Conservation (phyloP, 352 stramenopile species). For the Pythium apleroticum region DNA sequence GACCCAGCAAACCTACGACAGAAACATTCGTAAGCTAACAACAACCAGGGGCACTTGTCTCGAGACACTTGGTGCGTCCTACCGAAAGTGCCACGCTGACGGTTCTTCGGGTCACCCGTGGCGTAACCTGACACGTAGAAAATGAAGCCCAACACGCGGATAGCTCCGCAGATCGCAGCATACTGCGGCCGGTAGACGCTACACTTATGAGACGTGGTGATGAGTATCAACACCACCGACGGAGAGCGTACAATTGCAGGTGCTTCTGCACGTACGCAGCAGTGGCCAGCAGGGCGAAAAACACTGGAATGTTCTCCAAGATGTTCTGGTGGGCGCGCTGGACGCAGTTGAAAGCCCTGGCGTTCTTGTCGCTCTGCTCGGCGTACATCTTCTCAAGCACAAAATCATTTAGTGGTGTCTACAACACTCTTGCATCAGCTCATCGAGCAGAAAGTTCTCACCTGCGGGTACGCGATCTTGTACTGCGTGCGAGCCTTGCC, state of each 20-base stretch:
- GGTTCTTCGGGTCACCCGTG: slow-evolving; percentile 60
- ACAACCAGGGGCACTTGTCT: no score
- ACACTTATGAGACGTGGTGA: not conserved
- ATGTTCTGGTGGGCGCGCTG: slow-evolving; percentile 92
- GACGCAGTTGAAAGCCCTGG: slow-evolving; percentile 90
- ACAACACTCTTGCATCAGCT: no score
- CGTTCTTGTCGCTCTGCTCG: slow-evolving; percentile 87
- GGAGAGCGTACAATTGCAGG: not conserved
- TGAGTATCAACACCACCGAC: not conserved
- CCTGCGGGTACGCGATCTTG: slow-evolving; percentile 50
- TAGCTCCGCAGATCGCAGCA: slow-evolving; percentile 50
- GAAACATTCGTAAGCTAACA: not conserved
- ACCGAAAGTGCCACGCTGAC: slow-evolving; percentile 57
- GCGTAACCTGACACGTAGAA: slow-evolving; percentile 66
- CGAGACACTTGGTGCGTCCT: no score
- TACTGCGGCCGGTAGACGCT: slow-evolving; percentile 59
- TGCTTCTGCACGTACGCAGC: slow-evolving; percentile 43
- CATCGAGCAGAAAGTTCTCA: no score
- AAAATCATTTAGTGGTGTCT: not conserved
- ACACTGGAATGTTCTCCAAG: slow-evolving; percentile 85
- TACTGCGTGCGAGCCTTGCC: slow-evolving; percentile 61
- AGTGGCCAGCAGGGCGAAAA: slow-evolving; percentile 52
- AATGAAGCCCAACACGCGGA: slow-evolving; percentile 63
- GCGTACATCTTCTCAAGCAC: slow-evolving; percentile 76
- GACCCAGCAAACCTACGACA: slow-evolving; percentile 36